Evolutionary conservation across 345 rosid species (phyloP).

Genomic region (Clausena lansium): DNA sequence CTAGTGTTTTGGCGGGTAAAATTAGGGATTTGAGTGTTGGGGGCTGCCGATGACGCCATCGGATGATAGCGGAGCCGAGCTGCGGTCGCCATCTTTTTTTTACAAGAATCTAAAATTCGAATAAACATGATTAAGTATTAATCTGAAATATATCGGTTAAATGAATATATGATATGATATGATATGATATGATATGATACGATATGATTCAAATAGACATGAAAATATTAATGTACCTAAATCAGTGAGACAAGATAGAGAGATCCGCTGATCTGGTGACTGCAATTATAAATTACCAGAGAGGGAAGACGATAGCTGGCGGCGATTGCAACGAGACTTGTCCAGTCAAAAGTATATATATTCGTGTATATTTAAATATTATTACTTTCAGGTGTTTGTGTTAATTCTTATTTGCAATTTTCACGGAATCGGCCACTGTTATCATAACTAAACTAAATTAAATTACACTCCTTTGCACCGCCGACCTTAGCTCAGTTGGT

Average conservation of each 20-base stretch:
- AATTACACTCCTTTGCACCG: not conserved
- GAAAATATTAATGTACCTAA: not conserved
- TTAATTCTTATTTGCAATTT: too few species aligned
- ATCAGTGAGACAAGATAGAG: not conserved
- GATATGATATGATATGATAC: too few species aligned
- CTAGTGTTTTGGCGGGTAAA: conserved; percentile 18
- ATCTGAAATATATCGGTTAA: not conserved
- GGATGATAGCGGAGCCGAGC: conserved; percentile 35
- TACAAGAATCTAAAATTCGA: not conserved
- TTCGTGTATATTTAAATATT: too few species aligned
- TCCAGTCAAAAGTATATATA: not conserved
- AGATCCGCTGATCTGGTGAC: not conserved
- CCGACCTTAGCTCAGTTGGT: conserved; percentile 99
- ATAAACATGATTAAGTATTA: not conserved
- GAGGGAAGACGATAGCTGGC: not conserved
- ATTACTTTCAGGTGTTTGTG: not conserved
- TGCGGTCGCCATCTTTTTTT: conserved; percentile 36
- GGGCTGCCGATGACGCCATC: conserved; percentile 2
- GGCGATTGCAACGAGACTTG: not conserved
- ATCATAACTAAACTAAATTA: rapidly evolving
- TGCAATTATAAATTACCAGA: not conserved
- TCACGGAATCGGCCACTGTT: not conserved
- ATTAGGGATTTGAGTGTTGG: conserved; percentile 17
- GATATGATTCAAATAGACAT: not conserved
- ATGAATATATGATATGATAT: not conserved